phyloP scores from a whole-genome alignment of 441 rosid species.

The Gossypium aridum region DNA sequence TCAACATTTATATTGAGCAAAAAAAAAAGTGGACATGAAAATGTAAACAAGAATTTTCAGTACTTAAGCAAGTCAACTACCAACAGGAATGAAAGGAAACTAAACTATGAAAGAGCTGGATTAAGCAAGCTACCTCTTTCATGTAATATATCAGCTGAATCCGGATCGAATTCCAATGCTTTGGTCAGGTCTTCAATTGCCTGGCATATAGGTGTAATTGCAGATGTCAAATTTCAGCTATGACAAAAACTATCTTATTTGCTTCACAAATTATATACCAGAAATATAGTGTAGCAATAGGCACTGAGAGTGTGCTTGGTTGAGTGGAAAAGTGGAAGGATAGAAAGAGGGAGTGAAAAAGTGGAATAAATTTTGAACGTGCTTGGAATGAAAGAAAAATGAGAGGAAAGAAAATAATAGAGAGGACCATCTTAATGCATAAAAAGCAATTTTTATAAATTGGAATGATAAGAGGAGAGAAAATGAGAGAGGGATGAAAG shows the following conservation, averaged over 20 bases:
- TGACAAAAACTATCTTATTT: conserved; percentile 5
- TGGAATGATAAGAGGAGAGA: too few species aligned
- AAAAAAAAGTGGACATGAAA: not conserved
- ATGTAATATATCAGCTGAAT: conserved; percentile 83
- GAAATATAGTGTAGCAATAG: not conserved
- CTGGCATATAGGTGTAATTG: conserved; percentile 38
- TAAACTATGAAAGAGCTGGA: conserved; percentile 3
- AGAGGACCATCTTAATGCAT: too few species aligned
- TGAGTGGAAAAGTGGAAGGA: too few species aligned
- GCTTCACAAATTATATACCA: conserved; percentile 1
- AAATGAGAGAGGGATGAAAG: too few species aligned
- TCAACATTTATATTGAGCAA: not conserved
- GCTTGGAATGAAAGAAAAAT: too few species aligned
- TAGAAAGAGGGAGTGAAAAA: too few species aligned
- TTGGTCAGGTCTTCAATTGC: conserved; percentile 88
- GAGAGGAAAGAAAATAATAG: too few species aligned
- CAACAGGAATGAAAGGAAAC: not conserved
- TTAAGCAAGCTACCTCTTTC: conserved; percentile 73
- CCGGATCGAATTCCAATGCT: conserved; percentile 88
- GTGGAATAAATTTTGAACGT: too few species aligned
- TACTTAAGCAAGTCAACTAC: not conserved
- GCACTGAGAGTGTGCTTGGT: not conserved
- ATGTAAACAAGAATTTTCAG: not conserved
- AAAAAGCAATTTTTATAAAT: too few species aligned
- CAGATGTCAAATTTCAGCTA: conserved; percentile 10